Conservation (phyloP, 1,139 yeast species). For the Sugiyamaella pinicola region DNA sequence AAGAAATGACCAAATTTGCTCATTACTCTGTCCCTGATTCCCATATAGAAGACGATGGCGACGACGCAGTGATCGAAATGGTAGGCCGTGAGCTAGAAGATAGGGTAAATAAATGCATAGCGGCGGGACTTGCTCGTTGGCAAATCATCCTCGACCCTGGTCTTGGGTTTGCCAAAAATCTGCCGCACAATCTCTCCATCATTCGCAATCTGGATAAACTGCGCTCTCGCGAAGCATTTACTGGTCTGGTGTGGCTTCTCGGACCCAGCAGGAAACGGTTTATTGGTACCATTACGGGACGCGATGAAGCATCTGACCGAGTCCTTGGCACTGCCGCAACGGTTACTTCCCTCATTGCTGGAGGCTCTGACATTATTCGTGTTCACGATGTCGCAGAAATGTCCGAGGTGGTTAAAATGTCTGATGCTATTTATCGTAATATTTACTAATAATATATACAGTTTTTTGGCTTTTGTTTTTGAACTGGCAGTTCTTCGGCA, state of each 20-base stretch:
- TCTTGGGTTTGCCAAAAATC: slow-evolving; percentile 84
- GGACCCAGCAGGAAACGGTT: slow-evolving; percentile 91
- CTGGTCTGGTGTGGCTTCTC: slow-evolving; percentile 63
- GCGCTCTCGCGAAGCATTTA: slow-evolving; percentile 42
- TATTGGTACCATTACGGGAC: slow-evolving; percentile 67
- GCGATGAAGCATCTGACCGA: slow-evolving; percentile 55
- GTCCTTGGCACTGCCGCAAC: slow-evolving; percentile 78
- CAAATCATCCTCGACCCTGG: slow-evolving; percentile 94
- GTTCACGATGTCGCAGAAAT: slow-evolving; percentile 82
- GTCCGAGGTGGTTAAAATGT: slow-evolving; percentile 62
- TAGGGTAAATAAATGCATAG: slow-evolving; percentile 59
- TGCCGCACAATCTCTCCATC: slow-evolving; percentile 65
- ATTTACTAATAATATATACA: slow-evolving; percentile 4
- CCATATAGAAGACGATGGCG: slow-evolving; percentile 36
- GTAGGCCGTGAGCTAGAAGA: slow-evolving; percentile 67
- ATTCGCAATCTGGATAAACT: slow-evolving; percentile 53
- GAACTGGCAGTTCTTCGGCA: too few species aligned
- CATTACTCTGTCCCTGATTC: slow-evolving; percentile 51
- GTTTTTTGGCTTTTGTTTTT: too few species aligned
- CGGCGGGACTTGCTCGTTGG: slow-evolving; percentile 77
- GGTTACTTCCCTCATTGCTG: slow-evolving; percentile 71
- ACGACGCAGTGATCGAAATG: slow-evolving; percentile 45
- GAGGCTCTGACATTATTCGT: slow-evolving; percentile 77
- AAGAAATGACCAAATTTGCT: slow-evolving; percentile 66
- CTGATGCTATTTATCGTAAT: slow-evolving; percentile 74